These are phyloP conservation scores for Picochlorum sp. DNA, from an alignment of 139 green algal species.

Conservation along the genomic window DNA sequence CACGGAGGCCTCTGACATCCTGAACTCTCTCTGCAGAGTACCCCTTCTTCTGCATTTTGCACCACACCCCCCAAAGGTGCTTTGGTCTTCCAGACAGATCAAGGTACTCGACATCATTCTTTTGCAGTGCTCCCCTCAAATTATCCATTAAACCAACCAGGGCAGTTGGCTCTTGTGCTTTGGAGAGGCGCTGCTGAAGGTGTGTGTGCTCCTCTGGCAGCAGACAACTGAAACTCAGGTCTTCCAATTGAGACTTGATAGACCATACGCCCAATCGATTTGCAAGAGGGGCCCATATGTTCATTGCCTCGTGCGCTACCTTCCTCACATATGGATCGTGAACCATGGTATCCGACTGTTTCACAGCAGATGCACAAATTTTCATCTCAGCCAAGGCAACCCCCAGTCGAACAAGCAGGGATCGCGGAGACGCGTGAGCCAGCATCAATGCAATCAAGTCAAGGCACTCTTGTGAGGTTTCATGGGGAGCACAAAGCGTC, in stretches of 20 bases:
- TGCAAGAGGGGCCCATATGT: slow-evolving; percentile 77
- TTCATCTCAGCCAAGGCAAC: slow-evolving; percentile 69
- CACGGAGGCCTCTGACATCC: slow-evolving; percentile 75
- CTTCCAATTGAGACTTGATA: slow-evolving; percentile 88
- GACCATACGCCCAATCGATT: slow-evolving; percentile 83
- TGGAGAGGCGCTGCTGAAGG: slow-evolving; percentile 12
- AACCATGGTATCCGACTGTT: neutral
- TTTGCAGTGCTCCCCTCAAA: slow-evolving; percentile 34
- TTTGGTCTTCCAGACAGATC: slow-evolving; percentile 86
- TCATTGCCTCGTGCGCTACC: slow-evolving; percentile 53
- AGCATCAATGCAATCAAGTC: slow-evolving; percentile 58
- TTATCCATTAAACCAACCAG: slow-evolving; percentile 17
- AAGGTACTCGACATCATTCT: slow-evolving; percentile 25
- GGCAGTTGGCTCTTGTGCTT: slow-evolving; percentile 13
- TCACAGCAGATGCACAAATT: slow-evolving; percentile 41
- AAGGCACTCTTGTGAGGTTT: neutral
- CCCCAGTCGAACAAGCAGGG: slow-evolving; percentile 78
- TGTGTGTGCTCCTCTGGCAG: slow-evolving; percentile 37
- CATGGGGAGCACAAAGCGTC: neutral
- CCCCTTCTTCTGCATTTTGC: slow-evolving; percentile 71
- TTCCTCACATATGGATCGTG: neutral
- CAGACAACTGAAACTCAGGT: slow-evolving; percentile 69
- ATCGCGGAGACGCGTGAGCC: slow-evolving; percentile 50
- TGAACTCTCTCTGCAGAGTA: slow-evolving; percentile 48
- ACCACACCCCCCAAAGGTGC: slow-evolving; percentile 81